Conservation (phyloP, 495 filamentous ascomycete species). For the Recurvomyces mirabilis region DNA sequence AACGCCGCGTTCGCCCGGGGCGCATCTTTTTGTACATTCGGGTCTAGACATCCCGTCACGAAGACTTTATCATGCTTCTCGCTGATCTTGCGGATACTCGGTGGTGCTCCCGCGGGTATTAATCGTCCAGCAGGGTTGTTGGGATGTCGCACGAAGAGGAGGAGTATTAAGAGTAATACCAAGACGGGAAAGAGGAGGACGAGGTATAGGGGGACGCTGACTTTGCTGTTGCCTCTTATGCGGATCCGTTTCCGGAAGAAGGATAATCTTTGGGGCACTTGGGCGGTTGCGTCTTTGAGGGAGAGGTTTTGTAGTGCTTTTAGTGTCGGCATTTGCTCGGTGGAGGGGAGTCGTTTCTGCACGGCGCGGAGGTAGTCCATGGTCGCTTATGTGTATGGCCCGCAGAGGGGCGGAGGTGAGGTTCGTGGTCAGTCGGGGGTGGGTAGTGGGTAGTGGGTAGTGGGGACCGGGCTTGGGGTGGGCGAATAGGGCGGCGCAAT, state of each 20-base stretch:
- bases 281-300: slow-evolving; percentile 36
- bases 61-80: slow-evolving; percentile 97
- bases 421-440: neutral
- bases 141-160: slow-evolving; percentile 84
- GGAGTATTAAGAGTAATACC: slow-evolving; percentile 79
- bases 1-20: slow-evolving; percentile 87
- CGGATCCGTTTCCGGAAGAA: slow-evolving; percentile 84
- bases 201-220: slow-evolving; percentile 87
- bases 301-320: slow-evolving; percentile 38
- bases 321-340: slow-evolving; percentile 47
- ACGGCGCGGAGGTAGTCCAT: slow-evolving; percentile 32
- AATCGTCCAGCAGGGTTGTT: slow-evolving; percentile 69
- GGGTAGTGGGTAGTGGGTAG: no score
- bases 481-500: no score
- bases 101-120: slow-evolving; percentile 82
- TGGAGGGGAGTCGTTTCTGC: slow-evolving; percentile 51
- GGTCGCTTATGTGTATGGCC: neutral
- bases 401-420: neutral
- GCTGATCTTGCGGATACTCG: slow-evolving; percentile 93
- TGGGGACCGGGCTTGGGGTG: no score
- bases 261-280: slow-evolving; percentile 50
- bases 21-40: slow-evolving; percentile 44
- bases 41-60: slow-evolving; percentile 72
- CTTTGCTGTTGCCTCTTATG: slow-evolving; percentile 83
- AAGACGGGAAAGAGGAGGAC: slow-evolving; percentile 87